These are phyloP conservation scores for Talaromyces amestolkiae DNA, from an alignment of 2,329 filamentous ascomycete species.

Conservation along the genomic window DNA sequence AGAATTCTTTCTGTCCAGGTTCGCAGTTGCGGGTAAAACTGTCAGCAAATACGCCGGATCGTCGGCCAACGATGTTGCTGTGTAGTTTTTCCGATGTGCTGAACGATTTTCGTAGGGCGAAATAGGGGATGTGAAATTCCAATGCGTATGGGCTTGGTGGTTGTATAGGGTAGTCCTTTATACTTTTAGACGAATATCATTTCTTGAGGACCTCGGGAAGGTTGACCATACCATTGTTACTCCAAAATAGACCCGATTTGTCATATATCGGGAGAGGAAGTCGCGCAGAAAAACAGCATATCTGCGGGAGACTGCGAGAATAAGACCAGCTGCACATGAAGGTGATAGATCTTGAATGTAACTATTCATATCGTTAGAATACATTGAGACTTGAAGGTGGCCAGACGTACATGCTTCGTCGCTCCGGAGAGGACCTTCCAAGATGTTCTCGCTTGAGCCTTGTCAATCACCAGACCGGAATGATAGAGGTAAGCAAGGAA, in stretches of 20 bases:
- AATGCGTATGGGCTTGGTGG: not conserved
- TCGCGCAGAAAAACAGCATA: not conserved
- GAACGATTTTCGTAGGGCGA: not conserved
- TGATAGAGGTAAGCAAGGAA: not conserved
- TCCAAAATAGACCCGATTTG: slow-evolving; percentile 1
- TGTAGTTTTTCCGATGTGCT: not conserved
- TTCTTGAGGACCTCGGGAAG: not conserved
- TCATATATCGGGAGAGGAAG: not conserved
- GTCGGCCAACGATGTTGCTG: not conserved
- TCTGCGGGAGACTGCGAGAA: not conserved
- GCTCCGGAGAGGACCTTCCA: not conserved
- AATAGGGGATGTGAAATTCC: not conserved
- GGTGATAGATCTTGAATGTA: slow-evolving; percentile 8
- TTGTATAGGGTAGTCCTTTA: not conserved
- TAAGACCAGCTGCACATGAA: not conserved
- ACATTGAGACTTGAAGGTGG: not conserved
- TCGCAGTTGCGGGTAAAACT: not conserved
- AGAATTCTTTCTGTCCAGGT: not conserved
- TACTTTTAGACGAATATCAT: not conserved
- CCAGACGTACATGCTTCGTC: slow-evolving; percentile 2
- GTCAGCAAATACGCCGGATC: not conserved
- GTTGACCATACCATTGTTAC: not conserved
- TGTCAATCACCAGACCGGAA: not conserved
- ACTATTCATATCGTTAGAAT: not conserved
- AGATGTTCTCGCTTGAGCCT: not conserved